Conservation (phyloP, 108 stramenopile species). For the Schizochytrium sp. region DNA sequence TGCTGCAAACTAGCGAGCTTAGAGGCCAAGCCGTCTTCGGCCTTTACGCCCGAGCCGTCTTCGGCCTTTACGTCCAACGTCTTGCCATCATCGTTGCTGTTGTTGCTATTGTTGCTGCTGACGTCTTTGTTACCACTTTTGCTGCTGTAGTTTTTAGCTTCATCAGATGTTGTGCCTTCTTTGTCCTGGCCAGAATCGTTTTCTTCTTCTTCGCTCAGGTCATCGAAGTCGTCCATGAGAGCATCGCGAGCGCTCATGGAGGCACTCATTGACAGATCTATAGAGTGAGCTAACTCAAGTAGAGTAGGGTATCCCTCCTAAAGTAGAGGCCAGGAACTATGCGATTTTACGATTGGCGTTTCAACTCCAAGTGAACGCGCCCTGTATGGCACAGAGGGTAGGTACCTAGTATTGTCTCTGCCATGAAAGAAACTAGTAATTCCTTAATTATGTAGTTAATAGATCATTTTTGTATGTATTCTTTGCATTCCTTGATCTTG, state of each 20-base stretch:
- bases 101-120: too few relatives aligned
- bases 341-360: neutral
- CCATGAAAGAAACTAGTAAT: too few relatives aligned
- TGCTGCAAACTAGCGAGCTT: constrained; percentile 61
- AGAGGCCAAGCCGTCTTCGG: neutral
- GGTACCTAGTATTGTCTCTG: too few relatives aligned
- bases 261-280: neutral
- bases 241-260: neutral
- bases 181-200: neutral
- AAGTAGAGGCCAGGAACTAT: neutral
- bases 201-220: constrained; percentile 15
- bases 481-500: too few relatives aligned
- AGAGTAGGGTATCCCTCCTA: neutral
- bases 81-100: too few relatives aligned
- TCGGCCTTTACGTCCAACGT: neutral
- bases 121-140: constrained; percentile 19
- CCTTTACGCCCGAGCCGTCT: neutral
- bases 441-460: too few relatives aligned
- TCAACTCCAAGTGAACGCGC: neutral
- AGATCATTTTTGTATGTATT: too few relatives aligned
- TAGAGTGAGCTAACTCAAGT: neutral
- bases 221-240: constrained; percentile 23
- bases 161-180: neutral
- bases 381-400: too few relatives aligned
- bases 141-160: neutral